Percentiles rank a stretch among this genome's conserved stretches.
These are phyloP conservation scores for Sporothrix brasiliensis DNA, from an alignment of 2,329 filamentous ascomycete genomes.

Conservation along the genomic window DNA sequence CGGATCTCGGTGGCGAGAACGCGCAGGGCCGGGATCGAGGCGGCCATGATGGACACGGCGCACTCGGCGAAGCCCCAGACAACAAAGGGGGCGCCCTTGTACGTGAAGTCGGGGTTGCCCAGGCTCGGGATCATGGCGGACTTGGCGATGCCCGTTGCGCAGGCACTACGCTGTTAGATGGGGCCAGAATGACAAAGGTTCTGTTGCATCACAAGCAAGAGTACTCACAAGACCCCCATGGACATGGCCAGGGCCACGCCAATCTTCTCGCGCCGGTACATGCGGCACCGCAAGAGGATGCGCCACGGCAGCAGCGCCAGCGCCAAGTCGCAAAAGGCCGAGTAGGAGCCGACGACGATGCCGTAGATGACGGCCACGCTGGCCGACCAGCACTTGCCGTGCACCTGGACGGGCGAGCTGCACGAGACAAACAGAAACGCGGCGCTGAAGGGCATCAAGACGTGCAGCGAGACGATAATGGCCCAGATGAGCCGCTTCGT, in stretches of 20 bases:
- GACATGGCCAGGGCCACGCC: constrained; percentile 42
- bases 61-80: constrained; percentile 33
- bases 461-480: constrained; percentile 43
- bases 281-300: constrained; percentile 40
- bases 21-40: constrained; percentile 34
- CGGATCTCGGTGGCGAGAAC: constrained; percentile 32
- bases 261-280: constrained; percentile 41
- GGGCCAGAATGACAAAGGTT: too few species aligned
- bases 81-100: constrained; percentile 26
- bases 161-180: constrained; percentile 35
- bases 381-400: constrained; percentile 39
- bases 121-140: constrained; percentile 35
- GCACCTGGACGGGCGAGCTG: constrained; percentile 37
- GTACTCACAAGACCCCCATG: constrained; percentile 41
- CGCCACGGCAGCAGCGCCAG: constrained; percentile 41
- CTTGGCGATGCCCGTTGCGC: constrained; percentile 39
- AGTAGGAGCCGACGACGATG: constrained; percentile 38
- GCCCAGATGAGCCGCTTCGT: constrained; percentile 40
- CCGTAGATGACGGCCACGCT: constrained; percentile 37
- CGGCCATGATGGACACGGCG: constrained; percentile 34
- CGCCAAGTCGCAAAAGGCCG: constrained; percentile 38
- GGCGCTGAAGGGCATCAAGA: constrained; percentile 39
- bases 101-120: constrained; percentile 34
- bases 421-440: constrained; percentile 40
- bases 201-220: not conserved